Conservation (phyloP, 257 asterid species). For the Solanum rostratum region DNA sequence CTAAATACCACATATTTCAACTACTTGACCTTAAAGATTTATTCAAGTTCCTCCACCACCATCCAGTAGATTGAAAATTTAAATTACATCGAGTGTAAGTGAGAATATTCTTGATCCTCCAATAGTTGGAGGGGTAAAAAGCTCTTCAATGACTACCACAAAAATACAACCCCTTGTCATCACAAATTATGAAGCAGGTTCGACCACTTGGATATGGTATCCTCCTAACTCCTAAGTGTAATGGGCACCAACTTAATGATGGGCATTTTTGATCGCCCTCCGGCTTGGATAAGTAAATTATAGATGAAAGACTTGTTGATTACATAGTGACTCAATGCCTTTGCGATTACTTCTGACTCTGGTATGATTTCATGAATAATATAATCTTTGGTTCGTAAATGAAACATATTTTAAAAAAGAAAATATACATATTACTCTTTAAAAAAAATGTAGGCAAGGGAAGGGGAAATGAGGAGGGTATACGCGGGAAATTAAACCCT, state of each 20-base stretch:
- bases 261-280: neutral
- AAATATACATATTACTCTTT: no score
- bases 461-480: no score
- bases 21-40: neutral
- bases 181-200: neutral
- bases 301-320: neutral
- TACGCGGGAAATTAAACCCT: no score
- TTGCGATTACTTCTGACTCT: neutral
- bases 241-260: neutral
- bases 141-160: neutral
- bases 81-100: neutral
- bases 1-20: neutral
- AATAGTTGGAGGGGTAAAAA: neutral
- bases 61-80: neutral
- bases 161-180: neutral
- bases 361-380: neutral
- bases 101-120: neutral
- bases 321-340: neutral
- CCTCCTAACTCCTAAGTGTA: neutral
- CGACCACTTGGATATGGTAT: neutral
- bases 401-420: neutral
- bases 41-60: neutral
- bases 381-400: neutral
- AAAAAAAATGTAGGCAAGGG: no score
- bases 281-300: neutral